Base-by-base conservation (phyloP, 371 early-diverging fungal genomes). In the Lichtheimia ornata region DNA sequence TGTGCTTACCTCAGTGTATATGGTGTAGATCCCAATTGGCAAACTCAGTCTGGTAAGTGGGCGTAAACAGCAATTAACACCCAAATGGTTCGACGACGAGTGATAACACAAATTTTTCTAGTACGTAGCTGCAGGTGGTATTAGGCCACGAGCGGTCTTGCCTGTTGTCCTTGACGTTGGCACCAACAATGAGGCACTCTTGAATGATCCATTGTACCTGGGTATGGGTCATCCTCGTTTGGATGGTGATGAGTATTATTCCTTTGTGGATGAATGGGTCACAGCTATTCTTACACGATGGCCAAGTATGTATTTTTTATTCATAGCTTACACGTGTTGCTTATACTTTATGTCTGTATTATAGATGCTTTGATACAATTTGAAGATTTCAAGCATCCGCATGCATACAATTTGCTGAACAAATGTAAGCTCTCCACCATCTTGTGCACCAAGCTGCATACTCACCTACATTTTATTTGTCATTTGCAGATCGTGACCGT, bases 131-230 rank as follows among this genome's bases (percentile, higher is more conserved):
- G 85, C 84, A 15, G 85, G 85, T 53, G 88, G 88, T 66, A 82
- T 88, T 61, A 80, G 82, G 47, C 88, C 88, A n/a, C 74, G 81
- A 5, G 75, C 83, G 24, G 82, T 84, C 14, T 62, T 88, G 45
- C 88, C 88, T 18, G 85, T 88, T 17, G 84, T 86, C 35, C 66
- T 88, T 45, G 88, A 88, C 61, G 82, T 86, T 11, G 88, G 88
- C n/a, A 87, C 87, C 9, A 87, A 87, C 63, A 88, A 87, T 59
- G 77, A 84, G 55, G 50, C 62, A 5, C 64, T 87, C 6, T 64
- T 84, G 55, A 76, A 87, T 60, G 87, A 87, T 58, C 86, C 86
- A 17, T 73, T 86, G 11, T 88, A 88, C 50, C 75, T 88, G 47
- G 88, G 88, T 35, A 79, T 87, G 82, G 83, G 84, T 27, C 83